Base-by-base conservation (phyloP, 495 filamentous ascomycete species). In the Daldinia bambusicola region DNA sequence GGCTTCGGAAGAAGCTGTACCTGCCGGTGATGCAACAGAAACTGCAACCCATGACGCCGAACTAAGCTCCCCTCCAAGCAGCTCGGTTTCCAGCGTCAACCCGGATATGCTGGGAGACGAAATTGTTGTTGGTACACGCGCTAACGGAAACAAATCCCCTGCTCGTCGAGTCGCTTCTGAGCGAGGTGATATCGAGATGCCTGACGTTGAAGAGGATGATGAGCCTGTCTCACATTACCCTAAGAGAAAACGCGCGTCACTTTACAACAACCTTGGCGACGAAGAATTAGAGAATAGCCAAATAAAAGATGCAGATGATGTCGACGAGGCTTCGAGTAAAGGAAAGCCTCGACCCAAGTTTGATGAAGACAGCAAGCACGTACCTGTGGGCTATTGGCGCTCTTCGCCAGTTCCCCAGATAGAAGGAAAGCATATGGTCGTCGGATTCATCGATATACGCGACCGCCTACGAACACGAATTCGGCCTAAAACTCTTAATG, bases 401-500 rank as follows among this genome's bases (percentile, higher is more conserved):
- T 83, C 86, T 37, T 87, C 85, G 0, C 72, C 76, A 6, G 77
- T 82, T 2, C 75, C 78, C 0, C 71, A 81, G 22, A 76, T 78
- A 7, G 74, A 70, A 18, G 79, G 82, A 12, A 85, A 84, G 60
- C 85, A 88, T 66, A 78, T 76, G 0, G 84, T 87, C 1, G 82
- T 82, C 32, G 85, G 84, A 5, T 88, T 87, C 45, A 87, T 88
- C 50, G 85, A 88, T 40, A 73, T 83, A 20, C 75, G 84, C 32
- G 85, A 87, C 34, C 81, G 85, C 13, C 79, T 88, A 9, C 82
- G 85, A 2, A 87, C 85, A 7, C 79, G 84, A 4, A 84, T 86
- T 43, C 80, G 83, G 67, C 68, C 71, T 0, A 77, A 74, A 1
- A 80, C 77, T 38, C 74, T 80, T 36, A 66, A 74, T 13, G 83